These are phyloP conservation scores for Malus hybrid DNA, from an alignment of 331 rosid genomes.

Conservation along the genomic window DNA sequence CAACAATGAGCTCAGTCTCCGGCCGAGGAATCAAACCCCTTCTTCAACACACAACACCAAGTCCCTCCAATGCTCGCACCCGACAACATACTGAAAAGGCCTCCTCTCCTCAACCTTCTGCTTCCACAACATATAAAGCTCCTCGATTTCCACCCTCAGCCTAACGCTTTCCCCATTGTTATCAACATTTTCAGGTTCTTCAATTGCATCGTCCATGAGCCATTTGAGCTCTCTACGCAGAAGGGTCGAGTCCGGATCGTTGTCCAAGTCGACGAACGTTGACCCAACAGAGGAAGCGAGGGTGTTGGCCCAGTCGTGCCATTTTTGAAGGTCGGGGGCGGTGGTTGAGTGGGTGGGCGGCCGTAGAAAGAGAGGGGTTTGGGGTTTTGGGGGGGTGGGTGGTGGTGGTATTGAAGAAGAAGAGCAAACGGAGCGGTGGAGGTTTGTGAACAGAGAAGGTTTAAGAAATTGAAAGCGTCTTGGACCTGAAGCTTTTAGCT, in stretches of 20 bases:
- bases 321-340: conserved; percentile 48
- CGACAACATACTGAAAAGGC: conserved; percentile 87
- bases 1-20: conserved; percentile 64
- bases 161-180: conserved; percentile 15
- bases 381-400: conserved; percentile 30
- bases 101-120: conserved; percentile 61
- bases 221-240: conserved; percentile 71
- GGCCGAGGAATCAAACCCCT: conserved; percentile 88
- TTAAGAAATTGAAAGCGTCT: conserved; percentile 20
- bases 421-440: conserved; percentile 24
- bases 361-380: conserved; percentile 58
- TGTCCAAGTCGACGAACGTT: conserved; percentile 44
- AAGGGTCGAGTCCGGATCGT: conserved; percentile 62
- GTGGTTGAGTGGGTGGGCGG: conserved; percentile 50
- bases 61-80: conserved; percentile 83
- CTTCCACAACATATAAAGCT: conserved; percentile 66
- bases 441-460: conserved; percentile 12
- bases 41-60: conserved; percentile 34
- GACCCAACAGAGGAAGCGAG: conserved; percentile 60
- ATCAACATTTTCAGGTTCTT: conserved; percentile 1
- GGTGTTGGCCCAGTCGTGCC: conserved; percentile 76
- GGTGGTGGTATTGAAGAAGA: conserved; percentile 14
- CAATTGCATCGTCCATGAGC: conserved; percentile 67
- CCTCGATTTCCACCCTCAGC: conserved; percentile 44
- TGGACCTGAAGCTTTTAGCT: neutral